phyloP scores from a whole-genome alignment of 2,329 filamentous ascomycete species.

The Cladosporium sp. region DNA sequence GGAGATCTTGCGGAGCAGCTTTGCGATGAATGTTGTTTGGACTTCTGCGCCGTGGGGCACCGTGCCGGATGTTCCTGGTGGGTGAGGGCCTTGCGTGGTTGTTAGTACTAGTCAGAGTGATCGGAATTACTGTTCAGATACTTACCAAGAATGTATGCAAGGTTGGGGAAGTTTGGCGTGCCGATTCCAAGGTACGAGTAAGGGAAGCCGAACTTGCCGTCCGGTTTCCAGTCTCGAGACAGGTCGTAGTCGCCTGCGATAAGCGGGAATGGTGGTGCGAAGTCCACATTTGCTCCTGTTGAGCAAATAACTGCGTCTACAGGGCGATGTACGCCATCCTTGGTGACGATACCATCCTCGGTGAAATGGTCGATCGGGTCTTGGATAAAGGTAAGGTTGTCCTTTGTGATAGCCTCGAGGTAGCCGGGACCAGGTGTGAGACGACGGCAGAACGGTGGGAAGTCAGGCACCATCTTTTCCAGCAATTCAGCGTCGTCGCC shows the following conservation, averaged over 20 bases:
- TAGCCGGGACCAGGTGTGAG: slow-evolving; percentile 56
- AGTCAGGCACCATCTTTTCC: slow-evolving; percentile 45
- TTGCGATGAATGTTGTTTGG: slow-evolving; percentile 65
- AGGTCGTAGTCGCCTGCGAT: slow-evolving; percentile 31
- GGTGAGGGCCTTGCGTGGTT: slow-evolving; percentile 49
- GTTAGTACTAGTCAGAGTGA: not conserved
- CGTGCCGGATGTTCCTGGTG: slow-evolving; percentile 63
- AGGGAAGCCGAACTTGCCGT: slow-evolving; percentile 40
- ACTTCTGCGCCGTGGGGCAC: slow-evolving; percentile 64
- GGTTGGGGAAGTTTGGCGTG: slow-evolving; percentile 32
- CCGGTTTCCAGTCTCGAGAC: slow-evolving; percentile 35
- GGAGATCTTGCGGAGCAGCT: slow-evolving; percentile 66
- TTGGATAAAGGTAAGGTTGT: slow-evolving; percentile 51
- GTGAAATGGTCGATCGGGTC: slow-evolving; percentile 45
- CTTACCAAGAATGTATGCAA: slow-evolving; percentile 30
- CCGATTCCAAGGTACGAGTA: slow-evolving; percentile 33
- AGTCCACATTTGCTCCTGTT: slow-evolving; percentile 43
- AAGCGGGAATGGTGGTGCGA: slow-evolving; percentile 39
- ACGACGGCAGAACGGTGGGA: slow-evolving; percentile 42
- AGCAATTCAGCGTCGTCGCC: slow-evolving; percentile 42
- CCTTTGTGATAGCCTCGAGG: slow-evolving; percentile 51
- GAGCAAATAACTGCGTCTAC: slow-evolving; percentile 50
- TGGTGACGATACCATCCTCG: slow-evolving; percentile 43
- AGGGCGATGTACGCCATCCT: slow-evolving; percentile 42
- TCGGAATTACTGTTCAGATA: not conserved